These are phyloP conservation scores for Nicotiana paniculata DNA, from an alignment of 257 asterid genomes.

Conservation along the genomic window DNA sequence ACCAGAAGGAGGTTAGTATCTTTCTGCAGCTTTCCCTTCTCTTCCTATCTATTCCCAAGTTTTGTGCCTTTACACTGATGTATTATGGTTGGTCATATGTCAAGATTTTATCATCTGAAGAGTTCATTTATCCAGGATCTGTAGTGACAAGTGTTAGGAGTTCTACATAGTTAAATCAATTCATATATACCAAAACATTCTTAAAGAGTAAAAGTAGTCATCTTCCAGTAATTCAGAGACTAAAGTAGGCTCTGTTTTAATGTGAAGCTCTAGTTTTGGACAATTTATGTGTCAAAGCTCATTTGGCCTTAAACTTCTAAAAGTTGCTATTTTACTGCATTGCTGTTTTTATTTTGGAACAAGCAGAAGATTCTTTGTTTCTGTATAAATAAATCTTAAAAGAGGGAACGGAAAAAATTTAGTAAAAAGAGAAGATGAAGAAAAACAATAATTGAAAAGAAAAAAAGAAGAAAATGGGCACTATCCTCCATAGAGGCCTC, in stretches of 20 bases:
- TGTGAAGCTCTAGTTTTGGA: background rate
- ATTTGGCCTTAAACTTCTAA: background rate
- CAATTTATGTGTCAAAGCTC: background rate
- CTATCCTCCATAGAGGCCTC: background rate
- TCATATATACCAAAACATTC: background rate
- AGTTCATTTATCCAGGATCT: background rate
- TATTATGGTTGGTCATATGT: background rate
- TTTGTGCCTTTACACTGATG: background rate
- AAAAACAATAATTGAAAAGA: background rate
- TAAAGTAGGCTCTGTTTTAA: background rate
- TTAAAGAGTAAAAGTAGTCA: background rate
- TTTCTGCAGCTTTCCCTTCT: background rate
- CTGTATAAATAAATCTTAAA: background rate
- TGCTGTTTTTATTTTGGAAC: too few relatives aligned
- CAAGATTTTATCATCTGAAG: background rate
- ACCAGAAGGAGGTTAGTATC: conserved; percentile 94
- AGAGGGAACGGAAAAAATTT: background rate
- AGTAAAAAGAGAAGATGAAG: background rate
- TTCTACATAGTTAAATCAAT: background rate
- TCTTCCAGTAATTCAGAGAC: background rate
- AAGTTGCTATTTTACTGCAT: background rate
- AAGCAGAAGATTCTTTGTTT: background rate
- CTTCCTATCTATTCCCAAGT: background rate
- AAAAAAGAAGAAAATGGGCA: background rate
- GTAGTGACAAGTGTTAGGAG: background rate